phyloP scores from a whole-genome alignment of 345 rosid genomes.

The Raphanus sativus region DNA sequence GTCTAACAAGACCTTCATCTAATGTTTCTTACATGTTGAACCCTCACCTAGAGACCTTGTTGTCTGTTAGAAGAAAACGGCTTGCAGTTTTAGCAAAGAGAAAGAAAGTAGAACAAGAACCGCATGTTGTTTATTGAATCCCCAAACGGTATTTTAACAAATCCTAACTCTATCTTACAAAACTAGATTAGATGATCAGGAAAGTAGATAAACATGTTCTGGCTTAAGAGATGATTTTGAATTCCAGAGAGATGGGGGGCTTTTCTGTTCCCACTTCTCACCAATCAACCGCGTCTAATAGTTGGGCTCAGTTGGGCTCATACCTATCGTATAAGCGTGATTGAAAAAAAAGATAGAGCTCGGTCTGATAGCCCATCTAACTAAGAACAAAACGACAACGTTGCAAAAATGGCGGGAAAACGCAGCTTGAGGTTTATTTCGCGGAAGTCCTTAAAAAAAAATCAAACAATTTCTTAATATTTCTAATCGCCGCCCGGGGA shows the following conservation, averaged over 20 bases:
- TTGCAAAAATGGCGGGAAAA: constrained; percentile 26
- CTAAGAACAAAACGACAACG: background rate
- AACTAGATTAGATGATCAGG: no score
- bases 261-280: background rate
- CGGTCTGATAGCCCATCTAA: constrained; percentile 12
- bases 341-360: background rate
- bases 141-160: no score
- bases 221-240: background rate
- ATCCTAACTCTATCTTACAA: no score
- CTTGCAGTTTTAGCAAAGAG: no score
- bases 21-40: no score
- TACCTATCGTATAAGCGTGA: background rate
- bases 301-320: no score
- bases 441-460: constrained; percentile 18
- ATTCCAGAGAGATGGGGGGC: background rate
- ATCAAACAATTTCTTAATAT: background rate
- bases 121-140: no score
- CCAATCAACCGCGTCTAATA: background rate
- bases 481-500: constrained; percentile 5
- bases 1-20: background rate
- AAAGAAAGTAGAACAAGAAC: no score
- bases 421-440: constrained; percentile 11
- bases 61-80: no score
- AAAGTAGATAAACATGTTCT: background rate
- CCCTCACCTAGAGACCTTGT: no score